Evolutionary conservation across 257 asterid species (phyloP), one percentile per base, ranked within the genome.

Genomic region (Capsicum chinense): DNA sequence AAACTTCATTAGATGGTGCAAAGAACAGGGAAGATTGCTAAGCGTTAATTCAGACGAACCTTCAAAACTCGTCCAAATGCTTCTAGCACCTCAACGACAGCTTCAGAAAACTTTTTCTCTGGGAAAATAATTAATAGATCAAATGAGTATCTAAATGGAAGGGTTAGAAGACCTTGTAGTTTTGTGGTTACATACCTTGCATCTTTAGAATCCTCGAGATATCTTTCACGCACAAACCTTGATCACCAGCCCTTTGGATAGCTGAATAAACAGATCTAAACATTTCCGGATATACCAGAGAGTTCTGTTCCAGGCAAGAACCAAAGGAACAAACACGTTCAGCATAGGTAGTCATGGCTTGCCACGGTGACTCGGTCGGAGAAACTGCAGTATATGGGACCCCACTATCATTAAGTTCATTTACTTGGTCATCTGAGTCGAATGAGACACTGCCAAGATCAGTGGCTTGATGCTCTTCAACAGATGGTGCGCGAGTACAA

Each of bases 161-260:
- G 58, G 47, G 81, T 56, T 83, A 85, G 64, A 88, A 79, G 56
- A 84, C 80, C 66, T 84, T 63, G 14, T 54, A 76, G 64, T 21
- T 76, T 52, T 52, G 48, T 54, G 15, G 64, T 12, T 66, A 71
- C 90, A 81, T 85, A 96, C 99, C 98, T 60, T 90, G 86, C 21
- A 86, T 83, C 79, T 89, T 89, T 84, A 90, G 86, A 86, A 87
- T 85, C 87, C 87, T 85, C 80, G 91, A 84, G 87, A 92, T 90
- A 83, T 93, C 97, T 87, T 90, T 86, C 92, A 92, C 89, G 92
- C 92, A 91, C 91, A 96, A 89, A 76, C 99, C 99, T 84, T 91
- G 97, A 89, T 96, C 99, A 74, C 99, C 99, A 86, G 95, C 90
- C 88, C 88, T 93, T 88, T 91, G 97, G 86, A 94, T 92, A 84